Base-by-base conservation (phyloP, 306 rosid genomes). In the Macrotyloma uniflorum region DNA sequence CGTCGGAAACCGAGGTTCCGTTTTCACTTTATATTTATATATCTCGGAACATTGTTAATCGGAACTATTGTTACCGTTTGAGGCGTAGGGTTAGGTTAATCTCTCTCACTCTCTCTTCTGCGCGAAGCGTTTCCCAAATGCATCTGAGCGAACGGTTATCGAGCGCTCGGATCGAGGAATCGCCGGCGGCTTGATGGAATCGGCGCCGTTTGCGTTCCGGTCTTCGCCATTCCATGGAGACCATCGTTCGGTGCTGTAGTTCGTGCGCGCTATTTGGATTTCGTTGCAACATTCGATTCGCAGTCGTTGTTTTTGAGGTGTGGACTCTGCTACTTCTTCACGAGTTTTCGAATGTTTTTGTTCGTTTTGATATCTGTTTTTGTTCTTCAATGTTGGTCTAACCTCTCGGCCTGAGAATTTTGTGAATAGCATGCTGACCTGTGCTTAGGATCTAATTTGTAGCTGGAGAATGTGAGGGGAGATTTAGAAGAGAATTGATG, bases 141-240 rank as follows among this genome's bases (percentile, higher is more conserved):
- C 87, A 40, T 82, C 70, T 57, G 70, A 67, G 83, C 67, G 76
- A 35, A 71, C 79, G 68, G 74, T 78, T 86, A 57, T 76, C 67
- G 83, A 47, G 75, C 85, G 88, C 74, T 85, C 65, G 80, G 87
- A 87, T 88, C 82, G 87, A 79, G 47, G 75, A 79, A 40, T 84
- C 85, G 55, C 78, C 76, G 89, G 80, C 85, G 86, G 68, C 77
- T 96, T 93, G 86, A 93, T 90, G 97, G 98, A 89, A 88, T 71
- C 82, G 55, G 67, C 47, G 72, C 74, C 71, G 66, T 64, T 33
- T 22, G 35, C 76, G 71, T 65, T 57, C 45, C 83, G 67, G 82
- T 66, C 71, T 69, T 84, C 74, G 62, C 59, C 85, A 77, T 85
- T 87, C 83, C 80, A 90, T 88, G 98, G 99, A 86, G 93, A 81